Evolutionary conservation across 495 filamentous ascomycete species (phyloP).

Genomic region (Clavariopsis aquatica): DNA sequence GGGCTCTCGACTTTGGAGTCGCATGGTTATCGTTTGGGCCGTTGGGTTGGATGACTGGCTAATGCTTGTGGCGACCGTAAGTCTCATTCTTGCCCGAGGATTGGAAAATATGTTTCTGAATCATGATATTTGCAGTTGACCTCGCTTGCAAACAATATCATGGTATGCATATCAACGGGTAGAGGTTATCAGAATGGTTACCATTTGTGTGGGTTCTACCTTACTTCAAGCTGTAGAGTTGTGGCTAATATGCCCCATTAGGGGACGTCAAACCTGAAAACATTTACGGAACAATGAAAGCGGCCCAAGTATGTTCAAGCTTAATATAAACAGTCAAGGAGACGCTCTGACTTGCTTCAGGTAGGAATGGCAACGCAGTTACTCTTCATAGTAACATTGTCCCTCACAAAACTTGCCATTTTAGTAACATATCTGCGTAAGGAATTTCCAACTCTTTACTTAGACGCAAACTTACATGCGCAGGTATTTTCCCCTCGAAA

Average conservation of each 20-base stretch:
- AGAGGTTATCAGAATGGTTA: background rate
- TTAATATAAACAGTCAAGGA: background rate
- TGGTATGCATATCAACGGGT: background rate
- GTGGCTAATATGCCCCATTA: background rate
- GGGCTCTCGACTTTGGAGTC: background rate
- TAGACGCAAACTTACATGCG: too few relatives aligned
- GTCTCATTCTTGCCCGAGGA: background rate
- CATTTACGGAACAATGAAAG: background rate
- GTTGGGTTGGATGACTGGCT: constrained; percentile 1
- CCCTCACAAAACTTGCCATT: background rate
- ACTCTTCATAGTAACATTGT: background rate
- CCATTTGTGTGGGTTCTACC: background rate
- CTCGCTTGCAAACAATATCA: background rate
- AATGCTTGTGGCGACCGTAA: background rate
- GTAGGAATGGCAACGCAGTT: constrained; percentile 1
- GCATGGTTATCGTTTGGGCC: background rate
- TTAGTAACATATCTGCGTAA: background rate
- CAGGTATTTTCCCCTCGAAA: background rate
- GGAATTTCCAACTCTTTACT: background rate
- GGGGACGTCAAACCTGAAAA: background rate
- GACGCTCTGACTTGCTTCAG: background rate
- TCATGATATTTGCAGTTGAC: background rate
- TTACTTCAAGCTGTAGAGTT: background rate
- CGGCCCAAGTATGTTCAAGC: background rate
- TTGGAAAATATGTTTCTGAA: background rate